These are phyloP conservation scores for Pelargonium citronellum DNA, from an alignment of 441 rosid genomes.

Conservation along the genomic window DNA sequence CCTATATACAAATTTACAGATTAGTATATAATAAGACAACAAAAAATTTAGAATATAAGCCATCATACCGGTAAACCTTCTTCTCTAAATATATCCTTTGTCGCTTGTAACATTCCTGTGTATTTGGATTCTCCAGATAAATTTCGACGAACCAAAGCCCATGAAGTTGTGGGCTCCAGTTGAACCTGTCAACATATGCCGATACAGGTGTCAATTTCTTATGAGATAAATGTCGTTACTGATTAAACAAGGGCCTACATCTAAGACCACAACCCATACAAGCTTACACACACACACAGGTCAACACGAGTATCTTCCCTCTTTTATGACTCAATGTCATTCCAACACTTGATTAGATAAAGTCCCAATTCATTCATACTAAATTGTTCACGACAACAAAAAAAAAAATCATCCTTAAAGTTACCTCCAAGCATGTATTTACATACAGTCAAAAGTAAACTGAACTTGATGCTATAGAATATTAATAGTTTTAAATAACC, in stretches of 20 bases:
- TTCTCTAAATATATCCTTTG: slow-evolving; percentile 79
- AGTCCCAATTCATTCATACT: background rate
- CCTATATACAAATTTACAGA: no score
- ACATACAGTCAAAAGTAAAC: background rate
- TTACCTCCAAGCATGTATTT: background rate
- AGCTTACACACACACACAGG: background rate
- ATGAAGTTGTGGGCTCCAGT: slow-evolving; percentile 76
- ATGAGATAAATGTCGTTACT: background rate
- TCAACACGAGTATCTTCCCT: no score
- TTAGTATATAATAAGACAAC: background rate
- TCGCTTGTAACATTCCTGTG: slow-evolving; percentile 81
- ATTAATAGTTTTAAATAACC: no score
- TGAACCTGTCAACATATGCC: slow-evolving; percentile 57
- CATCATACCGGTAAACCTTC: slow-evolving; percentile 78
- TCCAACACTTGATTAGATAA: background rate
- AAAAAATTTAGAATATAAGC: background rate
- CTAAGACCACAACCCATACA: background rate
- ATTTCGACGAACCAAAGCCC: slow-evolving; percentile 55
- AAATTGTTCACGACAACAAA: background rate
- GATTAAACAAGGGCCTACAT: background rate
- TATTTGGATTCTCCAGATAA: slow-evolving; percentile 55
- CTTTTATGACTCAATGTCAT: no score
- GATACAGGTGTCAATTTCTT: background rate
- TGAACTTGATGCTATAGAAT: background rate
- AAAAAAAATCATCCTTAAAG: background rate